Conservation (phyloP, 768 basidiomycete genomes). For the Kwoniella sp. region DNA sequence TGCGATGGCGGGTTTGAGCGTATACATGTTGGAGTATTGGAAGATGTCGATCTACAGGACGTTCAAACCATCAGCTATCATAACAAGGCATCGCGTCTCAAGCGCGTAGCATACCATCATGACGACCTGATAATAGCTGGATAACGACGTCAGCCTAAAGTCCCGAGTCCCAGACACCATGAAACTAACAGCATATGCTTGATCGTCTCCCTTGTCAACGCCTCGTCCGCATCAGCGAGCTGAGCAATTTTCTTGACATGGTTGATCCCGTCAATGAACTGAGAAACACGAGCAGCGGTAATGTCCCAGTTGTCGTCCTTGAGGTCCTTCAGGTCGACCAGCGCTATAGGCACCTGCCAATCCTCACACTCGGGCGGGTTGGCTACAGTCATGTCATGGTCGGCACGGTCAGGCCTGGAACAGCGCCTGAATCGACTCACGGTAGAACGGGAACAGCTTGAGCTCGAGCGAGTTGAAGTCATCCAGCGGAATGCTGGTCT, state of each 20-base stretch:
- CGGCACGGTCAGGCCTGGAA: neutral
- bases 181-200: constrained; percentile 77
- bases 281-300: constrained; percentile 76
- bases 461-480: constrained; percentile 90
- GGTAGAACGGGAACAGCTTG: constrained; percentile 93
- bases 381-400: constrained; percentile 45
- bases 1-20: constrained; percentile 75
- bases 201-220: constrained; percentile 76
- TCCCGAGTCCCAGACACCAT: neutral
- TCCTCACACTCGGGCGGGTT: constrained; percentile 85
- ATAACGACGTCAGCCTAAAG: neutral
- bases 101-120: constrained; percentile 58
- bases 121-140: constrained; percentile 80
- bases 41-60: constrained; percentile 74
- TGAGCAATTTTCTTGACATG: constrained; percentile 87
- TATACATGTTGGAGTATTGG: constrained; percentile 97
- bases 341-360: constrained; percentile 90
- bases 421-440: constrained; percentile 22
- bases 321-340: constrained; percentile 75
- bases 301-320: constrained; percentile 94
- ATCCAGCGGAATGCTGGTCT: constrained; percentile 85
- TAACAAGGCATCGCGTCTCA: neutral
- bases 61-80: constrained; percentile 1
- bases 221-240: constrained; percentile 80
- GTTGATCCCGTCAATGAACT: constrained; percentile 82